Conservation (phyloP, 78 protist genomes). For the Dictyostelium citrinum region DNA sequence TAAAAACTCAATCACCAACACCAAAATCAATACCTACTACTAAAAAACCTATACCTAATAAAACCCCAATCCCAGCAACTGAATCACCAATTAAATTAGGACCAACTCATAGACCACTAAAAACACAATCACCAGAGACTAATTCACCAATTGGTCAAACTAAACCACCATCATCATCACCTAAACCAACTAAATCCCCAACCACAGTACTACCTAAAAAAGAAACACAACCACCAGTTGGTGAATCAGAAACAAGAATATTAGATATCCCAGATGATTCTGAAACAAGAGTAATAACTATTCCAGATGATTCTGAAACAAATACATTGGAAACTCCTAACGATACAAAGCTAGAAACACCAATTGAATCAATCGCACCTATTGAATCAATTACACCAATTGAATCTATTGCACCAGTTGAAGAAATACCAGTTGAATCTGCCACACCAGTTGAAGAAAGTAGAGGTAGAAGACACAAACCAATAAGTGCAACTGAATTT, state of each 20-base stretch:
- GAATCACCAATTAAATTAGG: neutral
- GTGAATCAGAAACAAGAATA: neutral
- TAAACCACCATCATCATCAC: neutral
- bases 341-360: neutral
- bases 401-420: neutral
- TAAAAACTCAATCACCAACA: neutral
- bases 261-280: neutral
- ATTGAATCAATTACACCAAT: neutral
- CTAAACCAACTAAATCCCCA: neutral
- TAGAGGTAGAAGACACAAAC: neutral
- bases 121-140: neutral
- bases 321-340: neutral
- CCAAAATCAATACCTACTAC: neutral
- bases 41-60: neutral
- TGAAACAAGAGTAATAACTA: neutral
- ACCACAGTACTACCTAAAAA: neutral
- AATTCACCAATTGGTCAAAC: neutral
- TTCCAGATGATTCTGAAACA: neutral
- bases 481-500: conserved; percentile 1
- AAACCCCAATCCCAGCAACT: neutral
- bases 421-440: neutral
- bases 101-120: conserved; percentile 2
- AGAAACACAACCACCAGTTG: neutral
- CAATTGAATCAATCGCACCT: too few species aligned
- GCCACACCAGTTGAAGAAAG: neutral